Conservation (phyloP, 1,139 yeast genomes). For the Wickerhamomyces sp. region DNA sequence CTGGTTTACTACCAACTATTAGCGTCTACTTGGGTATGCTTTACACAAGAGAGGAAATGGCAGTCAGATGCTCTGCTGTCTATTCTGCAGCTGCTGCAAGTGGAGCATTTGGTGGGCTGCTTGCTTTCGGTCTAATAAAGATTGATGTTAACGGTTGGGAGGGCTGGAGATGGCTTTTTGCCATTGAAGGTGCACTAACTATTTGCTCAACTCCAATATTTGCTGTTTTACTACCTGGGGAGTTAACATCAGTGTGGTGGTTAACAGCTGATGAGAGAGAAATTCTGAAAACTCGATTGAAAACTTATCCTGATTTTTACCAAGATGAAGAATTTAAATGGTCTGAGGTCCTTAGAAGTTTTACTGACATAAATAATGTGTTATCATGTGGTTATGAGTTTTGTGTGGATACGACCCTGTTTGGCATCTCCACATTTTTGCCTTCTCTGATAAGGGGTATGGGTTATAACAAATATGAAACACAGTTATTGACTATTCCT, state of each 20-base stretch:
- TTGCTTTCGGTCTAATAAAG: conserved; percentile 39
- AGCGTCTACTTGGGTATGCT: conserved; percentile 36
- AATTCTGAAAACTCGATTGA: conserved; percentile 44
- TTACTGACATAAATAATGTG: conserved; percentile 37
- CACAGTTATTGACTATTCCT: conserved; percentile 48
- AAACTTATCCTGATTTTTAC: conserved; percentile 29
- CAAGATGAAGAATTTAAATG: conserved; percentile 37
- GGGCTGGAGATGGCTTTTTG: conserved; percentile 40
- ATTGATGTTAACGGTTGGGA: conserved; percentile 32
- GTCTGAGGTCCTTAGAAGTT: conserved; percentile 37
- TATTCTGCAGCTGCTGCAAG: conserved; percentile 40
- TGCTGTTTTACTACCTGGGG: conserved; percentile 15
- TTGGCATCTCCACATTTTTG: conserved; percentile 45
- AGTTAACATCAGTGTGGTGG: conserved; percentile 32
- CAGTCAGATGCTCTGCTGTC: conserved; percentile 38
- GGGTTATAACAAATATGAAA: conserved; percentile 39
- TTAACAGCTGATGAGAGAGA: conserved; percentile 42
- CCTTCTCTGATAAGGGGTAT: conserved; percentile 42
- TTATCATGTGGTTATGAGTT: conserved; percentile 40
- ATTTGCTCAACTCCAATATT: conserved; percentile 43
- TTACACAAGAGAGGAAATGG: conserved; percentile 39
- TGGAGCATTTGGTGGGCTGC: conserved; percentile 45
- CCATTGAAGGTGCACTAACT: conserved; percentile 51
- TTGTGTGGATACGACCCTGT: conserved; percentile 42
- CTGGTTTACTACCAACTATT: conserved; percentile 49